Evolutionary conservation across 2,329 filamentous ascomycete species (phyloP).

Genomic region (Sarocladiaceae sp.): DNA sequence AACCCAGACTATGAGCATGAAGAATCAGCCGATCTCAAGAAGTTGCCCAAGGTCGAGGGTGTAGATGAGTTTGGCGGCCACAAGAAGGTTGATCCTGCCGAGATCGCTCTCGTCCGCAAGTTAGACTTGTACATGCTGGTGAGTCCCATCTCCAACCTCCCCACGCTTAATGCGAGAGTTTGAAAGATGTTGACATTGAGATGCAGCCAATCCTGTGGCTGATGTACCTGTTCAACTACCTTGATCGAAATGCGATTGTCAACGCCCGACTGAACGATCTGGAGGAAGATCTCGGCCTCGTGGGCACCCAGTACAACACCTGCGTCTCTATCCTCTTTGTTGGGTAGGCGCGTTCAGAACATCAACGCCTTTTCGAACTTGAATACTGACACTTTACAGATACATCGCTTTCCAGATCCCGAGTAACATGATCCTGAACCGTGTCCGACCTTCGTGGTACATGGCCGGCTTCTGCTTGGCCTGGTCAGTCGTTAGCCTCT

Average conservation of each 20-base stretch:
- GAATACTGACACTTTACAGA: background rate
- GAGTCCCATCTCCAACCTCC: background rate
- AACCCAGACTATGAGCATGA: no score
- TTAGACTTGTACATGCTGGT: constrained; percentile 28
- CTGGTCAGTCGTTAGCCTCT: constrained; percentile 25
- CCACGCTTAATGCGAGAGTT: background rate
- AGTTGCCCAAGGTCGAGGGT: background rate
- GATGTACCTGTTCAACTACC: constrained; percentile 13
- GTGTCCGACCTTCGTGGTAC: constrained; percentile 30
- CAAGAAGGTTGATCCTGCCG: constrained; percentile 11
- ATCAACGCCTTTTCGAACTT: background rate
- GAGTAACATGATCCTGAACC: constrained; percentile 30
- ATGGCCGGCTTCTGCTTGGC: constrained; percentile 25
- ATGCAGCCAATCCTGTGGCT: constrained; percentile 9
- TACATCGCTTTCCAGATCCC: constrained; percentile 52
- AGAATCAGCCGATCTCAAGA: constrained; percentile 1
- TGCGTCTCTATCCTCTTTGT: constrained; percentile 29
- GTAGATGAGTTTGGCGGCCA: constrained; percentile 7
- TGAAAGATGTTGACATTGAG: background rate
- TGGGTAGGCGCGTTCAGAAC: constrained; percentile 22
- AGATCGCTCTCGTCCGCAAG: constrained; percentile 28
- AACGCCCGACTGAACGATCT: constrained; percentile 42
- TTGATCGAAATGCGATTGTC: constrained; percentile 22
- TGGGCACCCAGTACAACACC: constrained; percentile 27
- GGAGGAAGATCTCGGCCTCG: constrained; percentile 40